A percentile compares a stretch with the other conserved stretches of the same genome.
Conservation (phyloP, 345 rosid species). For the Populus deltoides region DNA sequence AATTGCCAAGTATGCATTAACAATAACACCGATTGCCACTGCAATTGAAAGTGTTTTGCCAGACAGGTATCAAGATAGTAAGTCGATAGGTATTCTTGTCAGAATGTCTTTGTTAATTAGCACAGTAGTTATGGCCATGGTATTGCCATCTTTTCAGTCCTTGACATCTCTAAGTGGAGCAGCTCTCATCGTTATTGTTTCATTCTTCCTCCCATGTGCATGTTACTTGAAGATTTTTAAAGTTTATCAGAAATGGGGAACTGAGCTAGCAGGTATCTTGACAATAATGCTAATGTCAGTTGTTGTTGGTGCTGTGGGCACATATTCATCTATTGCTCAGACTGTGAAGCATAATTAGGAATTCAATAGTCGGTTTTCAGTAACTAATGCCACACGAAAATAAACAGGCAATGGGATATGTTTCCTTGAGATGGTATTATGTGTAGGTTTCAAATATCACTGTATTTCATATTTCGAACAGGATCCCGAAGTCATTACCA, state of each 20-base stretch:
- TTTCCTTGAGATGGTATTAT: no score
- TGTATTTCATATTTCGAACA: no score
- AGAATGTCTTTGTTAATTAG: slow-evolving; percentile 45
- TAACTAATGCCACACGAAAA: no score
- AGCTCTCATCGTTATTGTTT: slow-evolving; percentile 44
- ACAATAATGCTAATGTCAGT: slow-evolving; percentile 31
- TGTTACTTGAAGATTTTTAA: slow-evolving; percentile 59
- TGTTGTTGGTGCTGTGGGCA: slow-evolving; percentile 42
- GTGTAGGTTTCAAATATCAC: no score
- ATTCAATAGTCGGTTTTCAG: no score
- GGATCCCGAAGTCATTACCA: no score
- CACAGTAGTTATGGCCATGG: slow-evolving; percentile 47
- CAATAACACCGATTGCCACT: slow-evolving; percentile 52
- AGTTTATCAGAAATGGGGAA: slow-evolving; percentile 27
- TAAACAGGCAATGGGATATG: no score
- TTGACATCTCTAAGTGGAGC: slow-evolving; percentile 69
- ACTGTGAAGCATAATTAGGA: neutral
- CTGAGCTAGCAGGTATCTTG: slow-evolving; percentile 29
- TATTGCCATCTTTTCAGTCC: slow-evolving; percentile 48
- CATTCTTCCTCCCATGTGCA: slow-evolving; percentile 46
- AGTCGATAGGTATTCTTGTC: slow-evolving; percentile 20
- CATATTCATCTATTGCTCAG: slow-evolving; percentile 37
- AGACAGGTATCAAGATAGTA: slow-evolving; percentile 23
- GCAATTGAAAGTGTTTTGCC: slow-evolving; percentile 37
- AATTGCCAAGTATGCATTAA: slow-evolving; percentile 55